Percentiles rank a stretch among this genome's conserved stretches.
phyloP scores from a whole-genome alignment of 2,329 filamentous ascomycete genomes.

The Pestalotiopsis sp. region DNA sequence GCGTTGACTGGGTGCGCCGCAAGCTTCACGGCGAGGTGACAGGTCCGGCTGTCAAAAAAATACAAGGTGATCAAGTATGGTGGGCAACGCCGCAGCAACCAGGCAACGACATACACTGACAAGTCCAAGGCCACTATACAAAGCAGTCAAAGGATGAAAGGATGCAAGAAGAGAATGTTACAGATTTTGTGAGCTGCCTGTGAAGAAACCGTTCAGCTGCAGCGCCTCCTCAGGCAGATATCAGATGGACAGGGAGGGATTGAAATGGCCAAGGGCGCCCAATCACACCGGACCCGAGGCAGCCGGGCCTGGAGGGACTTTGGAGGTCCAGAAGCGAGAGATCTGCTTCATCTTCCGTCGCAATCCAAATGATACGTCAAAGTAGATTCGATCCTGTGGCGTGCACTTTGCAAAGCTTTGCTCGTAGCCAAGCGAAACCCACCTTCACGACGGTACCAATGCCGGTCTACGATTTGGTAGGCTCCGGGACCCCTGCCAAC shows the following conservation, averaged over 20 bases:
- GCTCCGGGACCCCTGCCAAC: conserved; percentile 1
- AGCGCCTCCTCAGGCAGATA: not conserved
- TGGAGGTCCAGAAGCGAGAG: not conserved
- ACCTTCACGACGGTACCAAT: not conserved
- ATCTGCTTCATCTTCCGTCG: not conserved
- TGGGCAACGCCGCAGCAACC: not conserved
- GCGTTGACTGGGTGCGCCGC: not conserved
- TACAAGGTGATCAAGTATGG: not conserved
- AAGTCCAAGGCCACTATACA: not conserved
- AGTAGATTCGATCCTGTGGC: not conserved
- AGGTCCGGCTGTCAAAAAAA: not conserved
- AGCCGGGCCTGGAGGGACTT: not conserved
- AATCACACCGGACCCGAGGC: not conserved
- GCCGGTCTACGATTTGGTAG: not conserved
- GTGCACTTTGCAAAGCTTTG: not conserved
- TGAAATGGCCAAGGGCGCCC: not conserved
- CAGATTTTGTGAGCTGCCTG: not conserved
- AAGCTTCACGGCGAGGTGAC: not conserved
- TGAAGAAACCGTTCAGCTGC: not conserved
- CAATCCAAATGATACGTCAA: not conserved
- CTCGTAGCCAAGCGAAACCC: not conserved
- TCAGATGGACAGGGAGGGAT: not conserved
- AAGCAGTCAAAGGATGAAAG: not conserved
- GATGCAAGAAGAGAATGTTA: not conserved
- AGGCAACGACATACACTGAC: not conserved